These are phyloP conservation scores for Aulographum hederae DNA, from an alignment of 2,329 filamentous ascomycete genomes.

Conservation along the genomic window DNA sequence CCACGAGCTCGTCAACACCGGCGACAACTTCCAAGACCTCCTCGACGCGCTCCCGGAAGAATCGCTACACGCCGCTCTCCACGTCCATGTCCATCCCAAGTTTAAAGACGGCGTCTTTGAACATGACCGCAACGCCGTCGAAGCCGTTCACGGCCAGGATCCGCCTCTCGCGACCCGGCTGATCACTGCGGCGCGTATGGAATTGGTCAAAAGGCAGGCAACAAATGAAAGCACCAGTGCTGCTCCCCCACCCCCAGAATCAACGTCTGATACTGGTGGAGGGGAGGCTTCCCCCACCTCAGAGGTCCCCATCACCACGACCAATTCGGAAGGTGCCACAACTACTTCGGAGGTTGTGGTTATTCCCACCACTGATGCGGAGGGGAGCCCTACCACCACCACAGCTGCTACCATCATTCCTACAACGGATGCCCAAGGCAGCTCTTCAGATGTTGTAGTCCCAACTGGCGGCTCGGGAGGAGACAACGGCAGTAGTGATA, in stretches of 20 bases:
- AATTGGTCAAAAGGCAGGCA: constrained; percentile 23
- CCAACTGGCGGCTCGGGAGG: too few species aligned
- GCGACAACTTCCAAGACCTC: constrained; percentile 30
- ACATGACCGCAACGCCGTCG: constrained; percentile 43
- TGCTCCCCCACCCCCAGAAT: too few species aligned
- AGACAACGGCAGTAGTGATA: too few species aligned
- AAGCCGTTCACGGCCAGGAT: constrained; percentile 42
- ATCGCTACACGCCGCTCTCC: constrained; percentile 47
- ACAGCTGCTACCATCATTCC: too few species aligned
- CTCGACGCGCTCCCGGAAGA: constrained; percentile 38
- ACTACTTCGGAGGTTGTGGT: too few species aligned
- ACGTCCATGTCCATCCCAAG: constrained; percentile 40
- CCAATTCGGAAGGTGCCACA: constrained; percentile 20
- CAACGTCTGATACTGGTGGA: neutral
- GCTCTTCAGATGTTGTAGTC: too few species aligned
- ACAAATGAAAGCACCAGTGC: constrained; percentile 6
- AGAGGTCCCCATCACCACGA: constrained; percentile 12
- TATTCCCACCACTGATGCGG: too few species aligned
- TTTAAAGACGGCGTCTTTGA: constrained; percentile 53
- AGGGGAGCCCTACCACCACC: too few species aligned
- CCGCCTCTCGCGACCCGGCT: constrained; percentile 43
- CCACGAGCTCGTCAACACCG: neutral
- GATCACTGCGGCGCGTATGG: constrained; percentile 39
- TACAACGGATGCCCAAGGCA: too few species aligned
- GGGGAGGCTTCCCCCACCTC: neutral